A percentile compares a stretch with the other conserved stretches of the same genome.
Conservation (phyloP, 768 basidiomycete genomes). For the Lentinula lateritia region DNA sequence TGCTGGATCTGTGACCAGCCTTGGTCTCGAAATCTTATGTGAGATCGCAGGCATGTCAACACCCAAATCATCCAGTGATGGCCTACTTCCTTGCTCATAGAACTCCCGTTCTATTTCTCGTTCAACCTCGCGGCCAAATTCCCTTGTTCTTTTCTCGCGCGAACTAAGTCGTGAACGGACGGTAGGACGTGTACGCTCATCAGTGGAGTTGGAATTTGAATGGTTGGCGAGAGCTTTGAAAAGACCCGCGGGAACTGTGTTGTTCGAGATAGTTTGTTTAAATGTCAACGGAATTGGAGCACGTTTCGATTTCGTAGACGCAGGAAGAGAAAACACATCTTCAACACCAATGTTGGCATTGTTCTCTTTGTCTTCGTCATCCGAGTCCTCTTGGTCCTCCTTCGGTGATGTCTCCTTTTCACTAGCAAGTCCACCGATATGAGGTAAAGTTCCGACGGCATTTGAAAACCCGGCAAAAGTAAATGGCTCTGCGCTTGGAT, state of each 20-base stretch:
- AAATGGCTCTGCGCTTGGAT: conserved; percentile 52
- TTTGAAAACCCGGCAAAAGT: conserved; percentile 62
- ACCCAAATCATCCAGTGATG: conserved; percentile 74
- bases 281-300: conserved; percentile 79
- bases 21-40: conserved; percentile 43
- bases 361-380: conserved; percentile 14
- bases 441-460: conserved; percentile 14
- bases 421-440: conserved; percentile 10
- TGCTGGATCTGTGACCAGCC: conserved; percentile 57
- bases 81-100: conserved; percentile 17
- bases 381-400: conserved; percentile 13
- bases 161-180: conserved; percentile 78
- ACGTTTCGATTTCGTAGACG: conserved; percentile 40
- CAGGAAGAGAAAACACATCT: conserved; percentile 2
- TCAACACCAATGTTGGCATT: neutral
- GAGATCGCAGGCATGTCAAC: conserved; percentile 65
- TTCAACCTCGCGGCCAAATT: conserved; percentile 3
- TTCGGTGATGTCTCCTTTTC: conserved; percentile 7
- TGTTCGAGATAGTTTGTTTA: conserved; percentile 54
- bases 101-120: conserved; percentile 4
- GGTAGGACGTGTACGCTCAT: conserved; percentile 62
- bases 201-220: conserved; percentile 25
- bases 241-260: conserved; percentile 79
- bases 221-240: conserved; percentile 70
- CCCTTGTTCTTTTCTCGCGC: conserved; percentile 34